Conservation (phyloP, 371 early-diverging fungal genomes). For the Actinomucor elegans region DNA sequence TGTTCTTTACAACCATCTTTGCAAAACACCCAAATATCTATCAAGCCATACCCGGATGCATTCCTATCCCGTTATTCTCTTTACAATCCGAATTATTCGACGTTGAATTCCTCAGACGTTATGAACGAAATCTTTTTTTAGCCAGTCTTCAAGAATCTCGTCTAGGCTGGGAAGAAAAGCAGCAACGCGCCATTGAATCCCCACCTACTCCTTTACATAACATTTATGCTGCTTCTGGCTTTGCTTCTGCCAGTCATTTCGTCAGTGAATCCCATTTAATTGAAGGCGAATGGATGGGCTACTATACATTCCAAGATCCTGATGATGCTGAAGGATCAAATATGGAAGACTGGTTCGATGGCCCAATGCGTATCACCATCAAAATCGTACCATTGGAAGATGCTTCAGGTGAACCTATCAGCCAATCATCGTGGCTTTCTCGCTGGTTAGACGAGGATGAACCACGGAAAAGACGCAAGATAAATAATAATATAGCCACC, state of each 20-base stretch:
- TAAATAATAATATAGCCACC: conserved; percentile 2
- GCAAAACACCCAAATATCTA: conserved; percentile 42
- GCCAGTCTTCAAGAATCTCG: conserved; percentile 21
- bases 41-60: conserved; percentile 38
- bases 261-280: conserved; percentile 44
- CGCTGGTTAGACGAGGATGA: conserved; percentile 20
- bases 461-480: conserved; percentile 21
- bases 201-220: conserved; percentile 9
- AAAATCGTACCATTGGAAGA: conserved; percentile 45
- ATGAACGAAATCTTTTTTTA: conserved; percentile 36
- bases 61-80: conserved; percentile 40
- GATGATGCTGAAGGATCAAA: conserved; percentile 22
- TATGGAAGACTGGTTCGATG: conserved; percentile 45
- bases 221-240: conserved; percentile 34
- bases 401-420: conserved; percentile 12
- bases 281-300: conserved; percentile 54
- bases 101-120: conserved; percentile 46
- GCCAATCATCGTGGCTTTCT: conserved; percentile 25
- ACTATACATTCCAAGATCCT: conserved; percentile 43
- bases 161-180: conserved; percentile 22
- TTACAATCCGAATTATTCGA: conserved; percentile 38
- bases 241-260: conserved; percentile 33
- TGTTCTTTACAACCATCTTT: conserved; percentile 47
- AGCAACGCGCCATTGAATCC: background rate
- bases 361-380: conserved; percentile 43